These are phyloP conservation scores for Phytophthora rubi DNA, from an alignment of 352 stramenopile species.

Conservation along the genomic window DNA sequence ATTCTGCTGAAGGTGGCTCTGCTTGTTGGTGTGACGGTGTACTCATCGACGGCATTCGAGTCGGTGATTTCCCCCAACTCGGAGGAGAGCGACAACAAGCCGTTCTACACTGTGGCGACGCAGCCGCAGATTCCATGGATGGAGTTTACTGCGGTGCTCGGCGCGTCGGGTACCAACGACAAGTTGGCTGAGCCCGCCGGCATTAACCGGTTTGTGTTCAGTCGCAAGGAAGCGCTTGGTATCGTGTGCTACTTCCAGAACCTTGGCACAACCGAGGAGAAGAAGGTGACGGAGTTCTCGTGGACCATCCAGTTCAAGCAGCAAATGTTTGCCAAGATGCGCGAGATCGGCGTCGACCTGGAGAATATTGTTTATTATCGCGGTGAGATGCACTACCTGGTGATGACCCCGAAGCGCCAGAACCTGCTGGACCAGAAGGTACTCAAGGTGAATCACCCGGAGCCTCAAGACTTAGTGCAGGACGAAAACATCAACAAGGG, in stretches of 20 bases:
- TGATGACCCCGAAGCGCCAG: constrained; percentile 83
- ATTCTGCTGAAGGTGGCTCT: constrained; percentile 86
- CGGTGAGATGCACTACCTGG: constrained; percentile 87
- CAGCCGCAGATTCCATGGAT: constrained; percentile 83
- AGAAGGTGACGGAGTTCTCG: constrained; percentile 82
- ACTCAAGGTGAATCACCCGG: constrained; percentile 70
- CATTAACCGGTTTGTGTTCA: constrained; percentile 85
- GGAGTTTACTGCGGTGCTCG: constrained; percentile 76
- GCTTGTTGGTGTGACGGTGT: constrained; percentile 73
- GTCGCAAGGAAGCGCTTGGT: constrained; percentile 79
- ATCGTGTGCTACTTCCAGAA: constrained; percentile 88
- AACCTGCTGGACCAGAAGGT: constrained; percentile 82
- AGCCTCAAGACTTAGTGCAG: constrained; percentile 63
- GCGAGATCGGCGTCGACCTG: constrained; percentile 71
- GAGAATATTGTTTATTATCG: constrained; percentile 91
- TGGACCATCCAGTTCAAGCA: constrained; percentile 90
- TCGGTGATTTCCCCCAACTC: constrained; percentile 57
- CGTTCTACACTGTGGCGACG: constrained; percentile 75
- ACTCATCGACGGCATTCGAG: constrained; percentile 69
- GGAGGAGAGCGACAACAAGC: constrained; percentile 58
- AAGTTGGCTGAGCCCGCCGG: constrained; percentile 62
- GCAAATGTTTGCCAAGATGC: constrained; percentile 82
- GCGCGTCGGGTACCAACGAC: constrained; percentile 74
- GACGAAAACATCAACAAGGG: constrained; percentile 74
- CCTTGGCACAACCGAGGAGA: constrained; percentile 71